phyloP scores from a whole-genome alignment of 768 basidiomycete genomes.

The Psilocybe subaeruginosa region DNA sequence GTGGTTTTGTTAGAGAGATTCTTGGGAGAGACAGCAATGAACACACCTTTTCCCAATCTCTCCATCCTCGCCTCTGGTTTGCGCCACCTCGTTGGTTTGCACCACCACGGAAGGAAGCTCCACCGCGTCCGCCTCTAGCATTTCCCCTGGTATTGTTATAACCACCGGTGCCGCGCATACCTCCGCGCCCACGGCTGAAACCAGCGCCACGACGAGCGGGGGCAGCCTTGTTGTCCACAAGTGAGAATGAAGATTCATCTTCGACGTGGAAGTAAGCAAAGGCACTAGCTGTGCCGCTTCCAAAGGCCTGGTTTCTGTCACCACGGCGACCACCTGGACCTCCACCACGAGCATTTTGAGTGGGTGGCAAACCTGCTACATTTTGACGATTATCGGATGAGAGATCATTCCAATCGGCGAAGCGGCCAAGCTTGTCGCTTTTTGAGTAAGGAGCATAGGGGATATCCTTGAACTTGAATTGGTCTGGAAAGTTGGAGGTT shows the following conservation, averaged over 20 bases:
- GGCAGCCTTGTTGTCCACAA: conserved; percentile 88
- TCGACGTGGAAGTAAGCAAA: conserved; percentile 98
- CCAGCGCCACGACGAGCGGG: conserved; percentile 71
- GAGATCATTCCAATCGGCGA: conserved; percentile 96
- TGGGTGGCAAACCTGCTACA: conserved; percentile 47
- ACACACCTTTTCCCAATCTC: conserved; percentile 92
- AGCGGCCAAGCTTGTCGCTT: conserved; percentile 95
- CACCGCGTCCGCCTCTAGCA: conserved; percentile 49
- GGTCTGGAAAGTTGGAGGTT: conserved; percentile 77
- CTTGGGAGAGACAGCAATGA: background rate
- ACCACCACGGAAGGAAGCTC: conserved; percentile 43
- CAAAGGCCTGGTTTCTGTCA: conserved; percentile 84
- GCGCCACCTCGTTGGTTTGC: conserved; percentile 52
- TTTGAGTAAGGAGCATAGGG: conserved; percentile 99
- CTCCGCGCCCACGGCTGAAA: conserved; percentile 62
- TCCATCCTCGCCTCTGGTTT: conserved; percentile 68
- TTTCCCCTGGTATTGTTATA: conserved; percentile 46
- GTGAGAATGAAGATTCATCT: conserved; percentile 95
- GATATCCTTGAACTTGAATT: conserved; percentile 98
- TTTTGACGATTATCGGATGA: conserved; percentile 65
- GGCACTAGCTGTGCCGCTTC: conserved; percentile 86
- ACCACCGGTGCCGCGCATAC: conserved; percentile 46
- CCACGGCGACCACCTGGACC: conserved; percentile 62
- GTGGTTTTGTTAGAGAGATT: conserved; percentile 4
- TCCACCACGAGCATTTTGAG: conserved; percentile 52